Percentiles rank a stretch among this genome's conserved stretches.
These are phyloP conservation scores for Euphorbia tirucalli DNA, from an alignment of 345 rosid genomes.

Conservation along the genomic window DNA sequence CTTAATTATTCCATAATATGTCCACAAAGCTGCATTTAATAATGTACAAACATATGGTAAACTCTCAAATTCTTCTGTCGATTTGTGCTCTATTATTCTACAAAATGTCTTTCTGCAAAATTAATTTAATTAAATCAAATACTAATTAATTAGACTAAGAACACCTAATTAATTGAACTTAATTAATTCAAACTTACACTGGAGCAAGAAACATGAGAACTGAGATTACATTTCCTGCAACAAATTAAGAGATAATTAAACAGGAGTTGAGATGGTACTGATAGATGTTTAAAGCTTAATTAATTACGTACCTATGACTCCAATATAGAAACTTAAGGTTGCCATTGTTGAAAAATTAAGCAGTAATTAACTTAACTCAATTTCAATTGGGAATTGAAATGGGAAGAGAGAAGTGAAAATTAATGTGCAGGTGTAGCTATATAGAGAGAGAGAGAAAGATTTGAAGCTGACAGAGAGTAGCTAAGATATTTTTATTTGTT, in stretches of 20 bases:
- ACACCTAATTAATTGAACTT: no score
- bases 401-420: no score
- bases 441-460: no score
- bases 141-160: no score
- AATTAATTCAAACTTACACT: conserved; percentile 30
- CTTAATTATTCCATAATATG: conserved; percentile 67
- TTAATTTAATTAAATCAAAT: not conserved
- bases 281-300: no score
- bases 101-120: conserved; percentile 50
- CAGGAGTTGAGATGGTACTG: no score
- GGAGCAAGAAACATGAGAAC: conserved; percentile 78
- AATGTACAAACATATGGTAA: conserved; percentile 73
- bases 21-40: conserved; percentile 65
- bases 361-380: no score
- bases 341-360: conserved; percentile 27
- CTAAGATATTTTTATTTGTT: no score
- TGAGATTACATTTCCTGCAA: conserved; percentile 70
- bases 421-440: no score
- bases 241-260: not conserved
- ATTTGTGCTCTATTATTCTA: conserved; percentile 44
- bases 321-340: conserved; percentile 43
- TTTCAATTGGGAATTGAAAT: no score
- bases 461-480: no score
- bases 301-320: conserved; percentile 50
- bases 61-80: conserved; percentile 70